These are phyloP conservation scores for Amanita rubescens DNA, from an alignment of 768 basidiomycete genomes.

Conservation along the genomic window DNA sequence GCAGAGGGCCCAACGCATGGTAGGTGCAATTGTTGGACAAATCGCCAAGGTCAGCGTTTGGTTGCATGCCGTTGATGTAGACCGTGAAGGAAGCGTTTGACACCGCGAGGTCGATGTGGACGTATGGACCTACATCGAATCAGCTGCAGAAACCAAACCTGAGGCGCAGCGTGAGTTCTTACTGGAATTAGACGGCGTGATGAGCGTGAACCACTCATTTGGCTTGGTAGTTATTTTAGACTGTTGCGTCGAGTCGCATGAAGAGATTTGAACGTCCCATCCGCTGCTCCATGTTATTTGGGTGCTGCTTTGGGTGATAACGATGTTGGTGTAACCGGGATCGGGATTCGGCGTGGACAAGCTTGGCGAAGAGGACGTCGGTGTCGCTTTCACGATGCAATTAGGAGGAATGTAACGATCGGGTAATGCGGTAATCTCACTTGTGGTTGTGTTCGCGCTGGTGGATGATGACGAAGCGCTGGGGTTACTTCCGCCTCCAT, in stretches of 20 bases:
- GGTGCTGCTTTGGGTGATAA: not conserved
- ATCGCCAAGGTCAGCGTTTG: not conserved
- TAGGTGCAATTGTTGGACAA: slow-evolving; percentile 4
- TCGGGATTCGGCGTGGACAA: not conserved
- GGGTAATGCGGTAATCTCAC: no score
- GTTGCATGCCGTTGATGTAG: not conserved
- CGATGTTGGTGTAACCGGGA: not conserved
- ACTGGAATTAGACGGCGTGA: not conserved
- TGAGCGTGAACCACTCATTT: not conserved
- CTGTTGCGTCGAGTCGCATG: not conserved
- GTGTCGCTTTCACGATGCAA: not conserved
- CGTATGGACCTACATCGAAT: not conserved
- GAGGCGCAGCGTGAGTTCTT: not conserved
- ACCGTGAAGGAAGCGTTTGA: not conserved
- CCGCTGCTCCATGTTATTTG: not conserved
- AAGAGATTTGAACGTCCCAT: not conserved
- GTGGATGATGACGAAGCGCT: not conserved
- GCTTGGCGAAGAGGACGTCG: not conserved
- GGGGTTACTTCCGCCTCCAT: not conserved
- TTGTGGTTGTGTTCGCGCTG: no score
- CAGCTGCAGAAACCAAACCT: not conserved
- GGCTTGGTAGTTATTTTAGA: not conserved
- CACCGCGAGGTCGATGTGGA: not conserved
- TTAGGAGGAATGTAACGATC: not conserved
- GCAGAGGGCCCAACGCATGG: not conserved